Base-by-base conservation (phyloP, 331 rosid species). In the Stylosanthes scabra region DNA sequence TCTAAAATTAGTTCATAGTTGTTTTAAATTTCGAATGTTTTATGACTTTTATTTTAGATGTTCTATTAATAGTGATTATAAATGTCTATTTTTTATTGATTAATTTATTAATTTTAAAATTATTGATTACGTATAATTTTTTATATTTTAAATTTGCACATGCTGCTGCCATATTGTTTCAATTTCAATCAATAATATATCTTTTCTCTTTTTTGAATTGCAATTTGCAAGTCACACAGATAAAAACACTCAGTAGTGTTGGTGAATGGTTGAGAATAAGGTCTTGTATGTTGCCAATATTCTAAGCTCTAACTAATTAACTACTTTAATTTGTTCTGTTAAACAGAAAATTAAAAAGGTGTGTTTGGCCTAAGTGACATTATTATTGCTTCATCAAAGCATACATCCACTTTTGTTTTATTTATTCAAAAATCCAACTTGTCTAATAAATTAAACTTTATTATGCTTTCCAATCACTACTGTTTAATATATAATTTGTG, bases 201-300 rank as follows among this genome's bases (percentile, higher is more conserved):
- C 6, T 13, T 56, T 13, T 56, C 65, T 29, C 40, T 9, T 78
- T 20, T 51, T 75, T 47, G 15, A 73, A 46, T 80, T 74, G 81
- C 66, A 37, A 73, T 39, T 80, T 74, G 81, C 66, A 37, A 29
- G 47, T 67, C 77, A 67, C 28, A 63, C 76, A 76, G 73, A 82
- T 57, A 69, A n/a, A n/a, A n/a, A n/a, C n/a, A n/a, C n/a, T n/a
- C 72, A 69, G 78, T 59, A 13, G 40, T 66, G 58, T 62, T 75
- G 52, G 11, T 11, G 27, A 46, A 46, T 10, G 28, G 50, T 16
- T 56, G 27, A 70, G 25, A 49, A 2, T n/a, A 1, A 20, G 25
- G 25, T 20, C 1, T 1, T 20, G 25, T 20, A 20, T 20, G 51
- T 34, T 63, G 9, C 29, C 49, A 27, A 27, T 46, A 47, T 52